phyloP scores from a whole-genome alignment of 2,329 filamentous ascomycete species.

The Aciculosporium take region DNA sequence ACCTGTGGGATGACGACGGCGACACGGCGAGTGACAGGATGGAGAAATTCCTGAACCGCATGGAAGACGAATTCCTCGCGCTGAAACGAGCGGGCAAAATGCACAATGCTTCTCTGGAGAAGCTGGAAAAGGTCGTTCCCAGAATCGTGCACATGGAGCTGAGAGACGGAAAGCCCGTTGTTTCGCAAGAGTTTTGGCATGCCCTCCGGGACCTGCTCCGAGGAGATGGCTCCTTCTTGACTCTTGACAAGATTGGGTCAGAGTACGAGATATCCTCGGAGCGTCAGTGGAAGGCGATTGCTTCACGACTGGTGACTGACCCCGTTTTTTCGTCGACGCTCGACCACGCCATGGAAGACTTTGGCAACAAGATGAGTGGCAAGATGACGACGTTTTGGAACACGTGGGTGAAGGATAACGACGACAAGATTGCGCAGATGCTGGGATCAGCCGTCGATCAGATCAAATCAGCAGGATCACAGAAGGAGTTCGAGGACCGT shows the following conservation, averaged over 20 bases:
- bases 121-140: constrained; percentile 38
- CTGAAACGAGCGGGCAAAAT: constrained; percentile 18
- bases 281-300: constrained; percentile 32
- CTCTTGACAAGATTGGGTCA: constrained; percentile 25
- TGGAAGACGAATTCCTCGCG: constrained; percentile 17
- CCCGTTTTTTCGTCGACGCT: constrained; percentile 15
- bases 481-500: constrained; percentile 19
- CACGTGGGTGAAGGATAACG: constrained; percentile 37
- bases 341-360: constrained; percentile 12
- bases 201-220: constrained; percentile 43
- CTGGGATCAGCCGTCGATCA: constrained; percentile 20
- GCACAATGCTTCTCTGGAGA: constrained; percentile 24
- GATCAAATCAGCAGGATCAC: constrained; percentile 19
- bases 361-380: constrained; percentile 14
- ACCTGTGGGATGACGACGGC: constrained; percentile 10
- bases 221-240: constrained; percentile 32
- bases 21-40: constrained; percentile 10
- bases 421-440: constrained; percentile 21
- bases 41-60: constrained; percentile 13
- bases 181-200: constrained; percentile 52
- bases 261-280: constrained; percentile 28
- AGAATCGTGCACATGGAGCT: constrained; percentile 40
- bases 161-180: constrained; percentile 34
- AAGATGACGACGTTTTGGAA: constrained; percentile 31
- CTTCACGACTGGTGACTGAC: constrained; percentile 25